These are phyloP conservation scores for Fusarium staphyleae DNA, from an alignment of 2,329 filamentous ascomycete genomes.

Conservation along the genomic window DNA sequence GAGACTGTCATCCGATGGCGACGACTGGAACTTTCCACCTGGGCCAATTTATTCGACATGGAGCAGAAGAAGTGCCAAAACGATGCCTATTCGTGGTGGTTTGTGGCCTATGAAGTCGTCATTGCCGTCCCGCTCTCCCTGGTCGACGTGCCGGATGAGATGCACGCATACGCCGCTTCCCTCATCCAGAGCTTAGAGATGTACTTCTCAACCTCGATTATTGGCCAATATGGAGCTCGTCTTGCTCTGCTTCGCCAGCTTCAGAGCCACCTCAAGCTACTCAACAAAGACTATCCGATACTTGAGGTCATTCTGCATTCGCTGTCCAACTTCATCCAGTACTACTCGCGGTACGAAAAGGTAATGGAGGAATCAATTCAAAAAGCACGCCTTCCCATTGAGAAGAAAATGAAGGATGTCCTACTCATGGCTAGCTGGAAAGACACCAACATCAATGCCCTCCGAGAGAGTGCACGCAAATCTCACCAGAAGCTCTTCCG, in stretches of 20 bases:
- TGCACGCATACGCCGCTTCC: constrained; percentile 69
- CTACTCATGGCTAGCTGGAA: constrained; percentile 96
- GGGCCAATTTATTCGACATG: constrained; percentile 86
- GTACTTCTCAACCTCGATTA: constrained; percentile 79
- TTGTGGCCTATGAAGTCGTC: constrained; percentile 90
- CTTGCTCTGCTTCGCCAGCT: constrained; percentile 73
- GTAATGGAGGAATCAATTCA: constrained; percentile 69
- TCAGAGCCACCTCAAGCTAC: constrained; percentile 68
- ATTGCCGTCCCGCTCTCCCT: constrained; percentile 77
- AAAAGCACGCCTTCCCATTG: constrained; percentile 75
- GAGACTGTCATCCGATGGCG: constrained; percentile 87
- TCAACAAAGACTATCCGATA: constrained; percentile 64
- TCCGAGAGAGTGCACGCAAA: constrained; percentile 86
- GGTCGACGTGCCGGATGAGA: constrained; percentile 62
- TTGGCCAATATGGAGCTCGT: constrained; percentile 81
- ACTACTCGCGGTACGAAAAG: constrained; percentile 75
- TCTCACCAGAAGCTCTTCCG: constrained; percentile 94
- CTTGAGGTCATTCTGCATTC: constrained; percentile 68
- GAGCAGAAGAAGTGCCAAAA: constrained; percentile 78
- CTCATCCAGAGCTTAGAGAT: constrained; percentile 78
- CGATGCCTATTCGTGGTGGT: constrained; percentile 92
- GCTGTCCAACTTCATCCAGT: constrained; percentile 77
- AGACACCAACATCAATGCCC: constrained; percentile 90
- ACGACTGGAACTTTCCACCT: constrained; percentile 88
- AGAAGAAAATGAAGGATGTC: constrained; percentile 93